phyloP scores from a whole-genome alignment of 2,329 filamentous ascomycete genomes.

The Periconia macrospinosa region DNA sequence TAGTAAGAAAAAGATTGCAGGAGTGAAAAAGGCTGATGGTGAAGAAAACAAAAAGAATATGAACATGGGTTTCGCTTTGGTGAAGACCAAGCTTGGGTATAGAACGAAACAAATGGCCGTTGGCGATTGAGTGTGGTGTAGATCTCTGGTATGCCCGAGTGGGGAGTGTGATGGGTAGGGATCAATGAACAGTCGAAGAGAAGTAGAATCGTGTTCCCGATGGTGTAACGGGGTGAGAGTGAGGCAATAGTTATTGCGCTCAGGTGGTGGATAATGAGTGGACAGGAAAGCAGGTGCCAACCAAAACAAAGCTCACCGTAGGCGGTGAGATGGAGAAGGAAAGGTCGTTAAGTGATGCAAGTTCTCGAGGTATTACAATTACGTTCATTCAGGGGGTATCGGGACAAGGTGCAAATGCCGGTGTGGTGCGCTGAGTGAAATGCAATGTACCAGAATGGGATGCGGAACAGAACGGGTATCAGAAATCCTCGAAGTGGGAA shows the following conservation, averaged over 20 bases:
- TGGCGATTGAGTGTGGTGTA: constrained; percentile 5
- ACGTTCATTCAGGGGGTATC: constrained; percentile 13
- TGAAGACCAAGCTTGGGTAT: constrained; percentile 14
- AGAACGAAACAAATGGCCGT: constrained; percentile 19
- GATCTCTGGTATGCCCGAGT: constrained; percentile 6
- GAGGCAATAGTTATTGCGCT: no score
- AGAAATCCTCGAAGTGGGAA: constrained; percentile 24
- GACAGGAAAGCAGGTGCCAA: constrained; percentile 30
- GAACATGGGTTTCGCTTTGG: neutral
- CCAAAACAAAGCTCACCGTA: constrained; percentile 11
- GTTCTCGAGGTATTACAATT: constrained; percentile 20
- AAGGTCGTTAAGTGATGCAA: constrained; percentile 10
- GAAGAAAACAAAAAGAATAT: neutral
- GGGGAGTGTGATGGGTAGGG: constrained; percentile 1
- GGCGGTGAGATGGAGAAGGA: constrained; percentile 1
- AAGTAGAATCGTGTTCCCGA: constrained; percentile 2
- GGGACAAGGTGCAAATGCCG: constrained; percentile 14
- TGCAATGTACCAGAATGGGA: constrained; percentile 14
- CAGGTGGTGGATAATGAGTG: constrained; percentile 20
- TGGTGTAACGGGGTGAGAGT: constrained; percentile 7
- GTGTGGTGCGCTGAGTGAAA: constrained; percentile 18
- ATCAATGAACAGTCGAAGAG: constrained; percentile 9
- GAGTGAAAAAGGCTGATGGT: constrained; percentile 4
- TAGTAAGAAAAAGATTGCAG: constrained; percentile 3
- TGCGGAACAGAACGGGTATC: constrained; percentile 27